Evolutionary conservation across 306 rosid species (phyloP).

Genomic region (Carpinus fangiana): DNA sequence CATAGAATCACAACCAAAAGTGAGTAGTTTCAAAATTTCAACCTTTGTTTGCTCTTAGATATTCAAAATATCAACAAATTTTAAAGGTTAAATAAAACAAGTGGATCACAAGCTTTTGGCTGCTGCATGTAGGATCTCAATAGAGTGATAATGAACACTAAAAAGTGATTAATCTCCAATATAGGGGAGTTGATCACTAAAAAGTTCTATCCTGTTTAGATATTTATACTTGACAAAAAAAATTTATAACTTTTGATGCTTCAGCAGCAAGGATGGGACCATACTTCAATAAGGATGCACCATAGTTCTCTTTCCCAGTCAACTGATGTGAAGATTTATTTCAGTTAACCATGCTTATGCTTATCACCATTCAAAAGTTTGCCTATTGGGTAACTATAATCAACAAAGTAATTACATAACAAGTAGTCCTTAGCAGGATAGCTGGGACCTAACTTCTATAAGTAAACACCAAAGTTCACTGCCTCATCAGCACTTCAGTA

Average conservation of each 20-base stretch:
- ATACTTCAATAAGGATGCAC: neutral
- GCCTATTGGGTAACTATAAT: neutral
- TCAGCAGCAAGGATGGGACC: neutral
- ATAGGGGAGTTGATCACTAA: neutral
- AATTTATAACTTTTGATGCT: neutral
- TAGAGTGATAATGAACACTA: neutral
- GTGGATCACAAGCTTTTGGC: neutral
- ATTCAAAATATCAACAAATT: slow-evolving; percentile 4
- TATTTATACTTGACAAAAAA: neutral
- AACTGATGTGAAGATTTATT: neutral
- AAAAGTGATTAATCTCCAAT: neutral
- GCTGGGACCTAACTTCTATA: too few species aligned
- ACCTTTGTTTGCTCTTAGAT: neutral
- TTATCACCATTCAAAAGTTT: neutral
- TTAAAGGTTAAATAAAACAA: neutral
- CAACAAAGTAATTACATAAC: neutral
- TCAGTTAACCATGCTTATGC: neutral
- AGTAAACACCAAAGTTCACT: neutral
- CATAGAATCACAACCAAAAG: neutral
- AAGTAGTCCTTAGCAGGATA: neutral
- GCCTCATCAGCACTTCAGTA: neutral
- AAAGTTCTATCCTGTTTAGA: neutral
- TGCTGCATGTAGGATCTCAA: neutral
- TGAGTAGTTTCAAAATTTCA: slow-evolving; percentile 13
- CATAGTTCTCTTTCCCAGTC: neutral